Base-by-base conservation (phyloP, 2,329 filamentous ascomycete species). In the Aspergillus fijiensis region DNA sequence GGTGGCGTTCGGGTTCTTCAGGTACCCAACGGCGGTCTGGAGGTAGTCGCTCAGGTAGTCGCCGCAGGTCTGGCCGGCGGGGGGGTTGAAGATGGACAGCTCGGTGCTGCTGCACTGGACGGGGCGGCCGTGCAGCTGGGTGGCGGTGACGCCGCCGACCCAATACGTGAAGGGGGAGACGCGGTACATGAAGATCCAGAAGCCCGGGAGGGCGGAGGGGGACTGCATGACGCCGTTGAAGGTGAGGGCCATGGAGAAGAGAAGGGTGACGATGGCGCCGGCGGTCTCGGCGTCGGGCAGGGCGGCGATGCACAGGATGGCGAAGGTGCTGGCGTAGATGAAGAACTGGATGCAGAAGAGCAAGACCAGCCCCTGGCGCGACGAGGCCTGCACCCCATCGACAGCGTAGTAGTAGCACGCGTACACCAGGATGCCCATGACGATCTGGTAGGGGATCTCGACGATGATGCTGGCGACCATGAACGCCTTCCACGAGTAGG, bases 351-450 rank as follows among this genome's bases (percentile, higher is more conserved):
- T 83, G 52, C 92, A 81, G 69, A 91, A 85, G 27, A 96, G 79
- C 81, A 94, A 92, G 82, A 93, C 89, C 11, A 94, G 84, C 1
- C 80, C 89, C 9, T 90, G 90, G 33, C 91, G 89, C 68, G 89
- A 85, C 4, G 83, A 74, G 2, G 87, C 83, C 61, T 85, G 79
- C 62, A 84, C 82, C 1, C 80, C 80, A 14, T 81, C 76, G 1
- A 96, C 86, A 1, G 92, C 90, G 74, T 95, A 96, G 81, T 96
- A 96, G 85, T 90, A 94, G 75, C 83, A 88, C 71, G 90, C 83
- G 79, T 82, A 96, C 81, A 93, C 88, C 65, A 95, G 76, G 12
- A 88, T 82, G 4, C 88, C 85, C 84, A 91, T 68, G 29, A 95
- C 74, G 0, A 87, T 84, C 74, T 95, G 92, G 89, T 91, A 96